phyloP scores from a whole-genome alignment of 176 grass and related monocot genomes.

The Triticum turgidum region DNA sequence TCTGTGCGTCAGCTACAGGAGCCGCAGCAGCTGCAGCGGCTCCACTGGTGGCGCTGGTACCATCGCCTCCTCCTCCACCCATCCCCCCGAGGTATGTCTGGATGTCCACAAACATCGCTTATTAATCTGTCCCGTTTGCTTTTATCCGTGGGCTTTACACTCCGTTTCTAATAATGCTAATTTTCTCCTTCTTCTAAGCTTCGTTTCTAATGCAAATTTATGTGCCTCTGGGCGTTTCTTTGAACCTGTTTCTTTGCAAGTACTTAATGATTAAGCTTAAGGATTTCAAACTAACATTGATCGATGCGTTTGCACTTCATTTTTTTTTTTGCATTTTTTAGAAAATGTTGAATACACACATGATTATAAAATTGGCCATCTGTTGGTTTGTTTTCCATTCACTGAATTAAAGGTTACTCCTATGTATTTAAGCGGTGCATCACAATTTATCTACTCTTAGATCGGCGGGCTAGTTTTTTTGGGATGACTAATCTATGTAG shows the following conservation, averaged over 20 bases:
- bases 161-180: background rate
- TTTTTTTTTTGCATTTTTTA: background rate
- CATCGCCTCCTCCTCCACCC: conserved; percentile 43
- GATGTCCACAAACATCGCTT: conserved; percentile 1
- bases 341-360: background rate
- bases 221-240: background rate
- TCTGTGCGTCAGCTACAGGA: conserved; percentile 35
- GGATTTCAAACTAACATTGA: background rate
- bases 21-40: conserved; percentile 38
- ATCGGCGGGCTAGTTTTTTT: background rate
- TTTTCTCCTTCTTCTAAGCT: background rate
- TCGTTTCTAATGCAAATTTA: background rate
- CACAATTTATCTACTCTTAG: background rate
- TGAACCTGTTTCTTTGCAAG: too few species aligned
- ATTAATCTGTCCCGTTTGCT: conserved; percentile 14
- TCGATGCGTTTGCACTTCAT: background rate
- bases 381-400: background rate
- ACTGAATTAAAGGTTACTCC: background rate
- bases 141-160: conserved; percentile 6
- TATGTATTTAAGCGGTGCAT: background rate
- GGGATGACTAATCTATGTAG: background rate
- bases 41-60: conserved; percentile 30
- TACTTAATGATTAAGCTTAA: background rate
- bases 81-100: conserved; percentile 41
- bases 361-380: background rate